Base-by-base conservation (phyloP, 495 filamentous ascomycete genomes). In the Pseudomonodictys pantanalensis region DNA sequence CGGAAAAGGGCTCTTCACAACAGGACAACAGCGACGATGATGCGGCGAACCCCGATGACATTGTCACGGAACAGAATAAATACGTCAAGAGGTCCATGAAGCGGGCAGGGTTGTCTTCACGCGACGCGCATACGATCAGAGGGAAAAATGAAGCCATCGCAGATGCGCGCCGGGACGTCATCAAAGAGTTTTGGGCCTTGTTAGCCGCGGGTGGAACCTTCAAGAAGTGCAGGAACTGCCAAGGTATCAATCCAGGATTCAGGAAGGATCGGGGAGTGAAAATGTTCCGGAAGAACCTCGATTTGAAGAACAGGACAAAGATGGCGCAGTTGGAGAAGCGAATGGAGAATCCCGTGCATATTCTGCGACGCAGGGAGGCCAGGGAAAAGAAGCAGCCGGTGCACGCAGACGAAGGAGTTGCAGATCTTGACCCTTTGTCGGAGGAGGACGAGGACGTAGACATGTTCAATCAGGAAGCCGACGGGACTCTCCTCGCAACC, bases 261-360 rank as follows among this genome's bases (percentile, higher is more conserved):
- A 83, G 91, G 64, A 95, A 92, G 67, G 92, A 97, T 60, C 81
- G 85, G 24, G 91, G 80, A 68, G 85, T 87, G 62, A 97, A 97
- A 72, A 93, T 99, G 51, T 99, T 97, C 72, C 84, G 91, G 65
- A 92, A 90, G 67, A 78, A 86, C 4, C 73, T 97, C 38, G 72
- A 75, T 23, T 66, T 76, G 22, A 96, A 92, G 71, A 81, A 89
- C 4, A 83, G 79, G 65, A 80, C 83, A 9, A 80, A 85, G 30
- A 96, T 93, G 84, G 69, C 80, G 2, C 83, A 87, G 58, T 80
- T 78, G 20, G 88, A 85, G 20, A 83, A 87, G 68, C 83, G 84
- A 49, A 79, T 81, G 29, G 76, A 77, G 30, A 91, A 92, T 67
- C 83, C 88, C 22, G 74, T 72, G 44, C 44, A 75, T 2, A 76